phyloP scores from a whole-genome alignment of 192 early-diverging fungal species.

The Podila verticillata region DNA sequence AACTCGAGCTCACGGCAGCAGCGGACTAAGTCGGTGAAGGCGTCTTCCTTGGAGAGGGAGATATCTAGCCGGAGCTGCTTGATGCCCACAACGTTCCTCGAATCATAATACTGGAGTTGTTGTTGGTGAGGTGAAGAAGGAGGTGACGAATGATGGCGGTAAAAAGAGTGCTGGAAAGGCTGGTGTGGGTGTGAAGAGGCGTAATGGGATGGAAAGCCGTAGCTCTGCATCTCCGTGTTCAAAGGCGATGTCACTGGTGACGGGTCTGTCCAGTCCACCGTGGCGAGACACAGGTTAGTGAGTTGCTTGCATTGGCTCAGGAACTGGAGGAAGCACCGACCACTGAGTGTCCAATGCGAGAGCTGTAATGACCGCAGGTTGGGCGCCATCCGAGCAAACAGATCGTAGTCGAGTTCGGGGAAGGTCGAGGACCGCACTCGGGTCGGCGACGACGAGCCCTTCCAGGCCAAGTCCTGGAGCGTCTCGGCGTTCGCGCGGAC shows the following conservation, averaged over 20 bases:
- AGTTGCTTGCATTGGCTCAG: slow-evolving; percentile 13
- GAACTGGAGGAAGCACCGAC: slow-evolving; percentile 11
- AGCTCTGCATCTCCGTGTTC: background rate
- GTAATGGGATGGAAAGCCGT: background rate
- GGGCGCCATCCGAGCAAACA: slow-evolving; percentile 18
- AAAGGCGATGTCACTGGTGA: background rate
- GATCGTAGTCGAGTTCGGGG: slow-evolving; percentile 11
- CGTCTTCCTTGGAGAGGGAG: slow-evolving; percentile 15
- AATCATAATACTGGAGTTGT: background rate
- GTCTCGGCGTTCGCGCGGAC: slow-evolving; percentile 20
- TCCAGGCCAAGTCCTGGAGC: slow-evolving; percentile 24
- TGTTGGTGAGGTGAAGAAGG: background rate
- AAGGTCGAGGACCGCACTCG: background rate
- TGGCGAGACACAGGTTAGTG: background rate
- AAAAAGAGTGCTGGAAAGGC: background rate
- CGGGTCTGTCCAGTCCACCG: slow-evolving; percentile 29
- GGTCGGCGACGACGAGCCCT: slow-evolving; percentile 13
- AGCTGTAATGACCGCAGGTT: slow-evolving; percentile 18
- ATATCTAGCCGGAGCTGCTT: slow-evolving; percentile 21
- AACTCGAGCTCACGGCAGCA: slow-evolving; percentile 20
- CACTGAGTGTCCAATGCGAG: slow-evolving; percentile 35
- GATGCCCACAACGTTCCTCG: background rate
- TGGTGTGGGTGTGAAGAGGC: background rate
- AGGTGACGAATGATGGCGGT: background rate
- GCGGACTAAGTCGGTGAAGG: slow-evolving; percentile 23